These are phyloP conservation scores for Neurospora sp. DNA, from an alignment of 2,329 filamentous ascomycete genomes.

Conservation along the genomic window DNA sequence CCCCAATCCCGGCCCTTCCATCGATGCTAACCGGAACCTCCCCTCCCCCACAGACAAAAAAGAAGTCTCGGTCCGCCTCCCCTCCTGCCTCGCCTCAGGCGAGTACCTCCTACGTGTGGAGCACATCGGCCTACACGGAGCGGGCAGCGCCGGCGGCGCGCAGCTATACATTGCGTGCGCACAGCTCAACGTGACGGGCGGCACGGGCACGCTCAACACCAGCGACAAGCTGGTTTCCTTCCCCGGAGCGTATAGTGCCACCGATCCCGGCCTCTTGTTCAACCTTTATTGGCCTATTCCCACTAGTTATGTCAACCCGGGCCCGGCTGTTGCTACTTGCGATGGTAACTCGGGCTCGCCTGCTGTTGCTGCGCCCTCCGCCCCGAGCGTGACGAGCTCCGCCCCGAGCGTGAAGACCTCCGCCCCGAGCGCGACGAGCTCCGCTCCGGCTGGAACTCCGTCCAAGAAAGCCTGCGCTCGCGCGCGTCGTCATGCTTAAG, in stretches of 20 bases:
- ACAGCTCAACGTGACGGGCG: conserved; percentile 20
- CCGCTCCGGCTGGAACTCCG: too few relatives aligned
- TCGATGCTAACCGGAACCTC: too few relatives aligned
- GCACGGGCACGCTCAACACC: conserved; percentile 15
- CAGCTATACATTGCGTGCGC: conserved; percentile 26
- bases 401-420: too few relatives aligned
- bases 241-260: conserved; percentile 22
- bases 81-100: conserved; percentile 22
- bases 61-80: conserved; percentile 21
- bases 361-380: too few relatives aligned
- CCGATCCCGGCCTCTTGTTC: conserved; percentile 20
- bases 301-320: conserved; percentile 17
- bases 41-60: too few relatives aligned
- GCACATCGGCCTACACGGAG: conserved; percentile 26
- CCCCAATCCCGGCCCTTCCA: too few relatives aligned
- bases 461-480: too few relatives aligned
- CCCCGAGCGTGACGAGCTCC: too few relatives aligned
- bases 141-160: conserved; percentile 21
- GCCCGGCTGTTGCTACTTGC: conserved; percentile 12
- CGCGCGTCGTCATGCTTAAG: too few relatives aligned
- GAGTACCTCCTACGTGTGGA: conserved; percentile 29
- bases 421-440: too few relatives aligned
- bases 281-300: conserved; percentile 18
- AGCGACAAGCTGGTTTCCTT: conserved; percentile 17
- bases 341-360: too few relatives aligned